Evolutionary conservation across 1,139 yeast species (phyloP).

Genomic region (Arxiozyma bovina): DNA sequence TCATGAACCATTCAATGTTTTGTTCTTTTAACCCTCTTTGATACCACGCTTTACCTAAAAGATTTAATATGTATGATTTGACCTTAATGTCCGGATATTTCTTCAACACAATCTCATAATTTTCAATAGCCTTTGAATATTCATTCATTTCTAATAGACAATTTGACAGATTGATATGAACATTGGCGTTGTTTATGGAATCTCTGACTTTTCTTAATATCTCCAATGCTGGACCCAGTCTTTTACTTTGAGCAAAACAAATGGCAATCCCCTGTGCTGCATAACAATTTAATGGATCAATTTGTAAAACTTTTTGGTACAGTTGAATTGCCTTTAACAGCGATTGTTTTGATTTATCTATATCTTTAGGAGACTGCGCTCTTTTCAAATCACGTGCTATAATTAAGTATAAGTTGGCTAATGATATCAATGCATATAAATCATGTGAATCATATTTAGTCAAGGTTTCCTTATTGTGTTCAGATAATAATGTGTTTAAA

Average conservation of each 20-base stretch:
- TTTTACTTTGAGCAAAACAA: constrained; percentile 80
- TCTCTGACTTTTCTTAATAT: constrained; percentile 85
- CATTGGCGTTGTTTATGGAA: constrained; percentile 73
- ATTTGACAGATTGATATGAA: constrained; percentile 81
- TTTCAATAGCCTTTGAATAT: constrained; percentile 78
- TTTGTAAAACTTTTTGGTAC: constrained; percentile 75
- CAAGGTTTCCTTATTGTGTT: constrained; percentile 77
- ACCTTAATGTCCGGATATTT: constrained; percentile 52
- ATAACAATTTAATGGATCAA: constrained; percentile 80
- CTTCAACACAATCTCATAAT: constrained; percentile 69
- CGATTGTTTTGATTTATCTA: constrained; percentile 66
- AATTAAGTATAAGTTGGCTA: constrained; percentile 78
- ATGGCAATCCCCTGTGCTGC: constrained; percentile 98
- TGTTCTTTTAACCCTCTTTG: constrained; percentile 68
- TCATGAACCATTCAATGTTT: constrained; percentile 49
- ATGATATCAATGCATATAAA: constrained; percentile 75
- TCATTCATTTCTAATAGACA: constrained; percentile 77
- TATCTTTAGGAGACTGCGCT: constrained; percentile 34
- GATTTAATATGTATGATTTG: constrained; percentile 50
- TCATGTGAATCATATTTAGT: constrained; percentile 81
- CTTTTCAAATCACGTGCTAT: constrained; percentile 72
- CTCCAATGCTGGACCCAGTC: constrained; percentile 68
- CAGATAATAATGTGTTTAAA: constrained; percentile 57
- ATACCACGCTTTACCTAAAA: constrained; percentile 87
- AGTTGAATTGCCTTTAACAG: constrained; percentile 83